Base-by-base conservation (phyloP, 1,284 basidiomycete genomes). In the Paramarasmius palmivorus region DNA sequence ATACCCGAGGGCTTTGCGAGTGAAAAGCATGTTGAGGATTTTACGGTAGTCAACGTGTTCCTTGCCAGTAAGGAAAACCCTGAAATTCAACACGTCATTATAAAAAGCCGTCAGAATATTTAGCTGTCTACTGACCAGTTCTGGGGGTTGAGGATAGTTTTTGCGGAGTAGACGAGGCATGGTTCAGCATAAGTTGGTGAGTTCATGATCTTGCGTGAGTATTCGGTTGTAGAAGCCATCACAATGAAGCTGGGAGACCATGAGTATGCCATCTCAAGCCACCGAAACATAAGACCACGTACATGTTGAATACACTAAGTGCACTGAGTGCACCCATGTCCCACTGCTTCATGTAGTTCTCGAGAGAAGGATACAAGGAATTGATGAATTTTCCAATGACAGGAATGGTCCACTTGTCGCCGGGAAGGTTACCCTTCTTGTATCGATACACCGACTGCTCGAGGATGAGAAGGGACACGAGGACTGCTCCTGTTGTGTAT, bases 61-160 rank as follows among this genome's bases (percentile, higher is more conserved):
- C 75, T 95, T 98, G 55, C 96, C 96, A 61, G 86, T 95, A 44
- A 98, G 78, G 78, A 99, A 99, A 8, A 99, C 96, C 93, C 92
- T 95, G 65, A 39, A 46, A 53, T 22, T 44, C 47, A 53, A 47
- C 25, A 58, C 15, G 39, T 40, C 4, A 36, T 48, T 34, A 46
- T 12, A 54, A 22, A 50, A 42, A 47, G 23, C 22, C n/a, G n/a
- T n/a, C n/a, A n/a, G n/a, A n/a, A 36, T 14, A 3, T 49, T 44
- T 48, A 41, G 1, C 36, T 34, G 37, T 22, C 29, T 35, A 55
- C 74, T 53, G 62, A 91, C 95, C 97, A 99, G 77, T 98, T 99
- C 57, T 97, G 91, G 1, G 90, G 81, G 56, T 83, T 79, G 38
- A 99, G 79, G 52, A 99, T 81, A 61, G 90, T 81, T 73, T 98